Base-by-base conservation (phyloP, 257 asterid genomes). In the Oldenlandia corymbosa region DNA sequence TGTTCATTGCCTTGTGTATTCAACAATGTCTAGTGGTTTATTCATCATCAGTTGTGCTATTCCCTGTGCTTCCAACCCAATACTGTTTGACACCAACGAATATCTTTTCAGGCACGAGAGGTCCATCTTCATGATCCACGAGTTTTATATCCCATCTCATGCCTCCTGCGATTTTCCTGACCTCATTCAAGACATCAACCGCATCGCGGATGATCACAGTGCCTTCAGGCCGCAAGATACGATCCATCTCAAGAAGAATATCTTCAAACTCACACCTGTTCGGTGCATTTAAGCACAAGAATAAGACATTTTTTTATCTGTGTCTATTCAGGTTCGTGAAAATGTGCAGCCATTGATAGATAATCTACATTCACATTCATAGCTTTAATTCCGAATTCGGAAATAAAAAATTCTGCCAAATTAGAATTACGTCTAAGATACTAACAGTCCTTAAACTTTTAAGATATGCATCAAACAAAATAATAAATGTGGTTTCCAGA, bases 91-190 rank as follows among this genome's bases (percentile, higher is more conserved):
- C 84, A 1, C 89, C 96, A 8, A 91, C 52, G 13, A 91, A 84
- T 66, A 88, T 79, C 67, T 91, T 91, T 80, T 88, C 87, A 10
- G 97, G 94, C 43, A 91, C 97, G 12, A 91, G 73, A 16, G 97
- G 97, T 10, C 97, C 96, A 45, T 88, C 96, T 66, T 91, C 96
- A 24, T 91, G 97, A 73, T 91, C 97, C 68, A 78, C 31, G 87
- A 91, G 71, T 70, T 81, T 91, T 2, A 67, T 49, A 14, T 84
- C 91, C 96, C 96, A 91, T 77, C 96, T 79, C 96, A 91, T 81
- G 13, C 96, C 95, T 49, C 79, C 66, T 0, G 79, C 86, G 5
- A 91, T 80, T 65, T 84, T 77, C 76, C 76, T 81, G 53, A 91
- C 96, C 81, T 83, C 79, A 73, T 88, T 91, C 77, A 91, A 26